Base-by-base conservation (phyloP, 2,329 filamentous ascomycete species). In the Hypoxylon sp. region DNA sequence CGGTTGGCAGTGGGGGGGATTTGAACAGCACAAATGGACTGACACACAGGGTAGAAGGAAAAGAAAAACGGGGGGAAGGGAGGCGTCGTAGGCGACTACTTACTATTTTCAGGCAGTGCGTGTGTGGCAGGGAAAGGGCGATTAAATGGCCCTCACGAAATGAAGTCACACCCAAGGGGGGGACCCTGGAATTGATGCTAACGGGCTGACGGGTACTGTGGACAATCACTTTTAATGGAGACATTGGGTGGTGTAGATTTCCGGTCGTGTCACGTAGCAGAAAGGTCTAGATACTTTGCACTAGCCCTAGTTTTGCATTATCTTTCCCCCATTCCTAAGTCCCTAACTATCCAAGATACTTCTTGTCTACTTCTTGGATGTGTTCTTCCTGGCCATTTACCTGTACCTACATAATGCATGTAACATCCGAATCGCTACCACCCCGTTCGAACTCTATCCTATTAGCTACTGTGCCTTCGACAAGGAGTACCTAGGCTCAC, bases 101-200 rank as follows among this genome's bases (percentile, higher is more conserved):
- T 61, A 38, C 43, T 44, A 48, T 55, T 55, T 57, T 55, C 51
- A 48, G 51, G 43, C 47, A 30, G 43, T 51, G 50, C 27, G 41
- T 46, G 41, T 46, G 51, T 55, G 51, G 57, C 49, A 41, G 51
- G 47, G 53, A 47, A 46, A 49, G 36, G 55, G 27, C 42, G 43
- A 60, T 58, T 54, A 53, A 60, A 60, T 60, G 52, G 60, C 43
- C 48, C 57, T 63, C 57, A 41, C 35, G 51, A 58, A 55, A 58
- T 58, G 55, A 58, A 58, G 55, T 58, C 55, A 58, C 55, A 58
- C 55, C 36, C 51, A 52, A 42, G 55, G 50, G 46, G 27, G 34
- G 27, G 37, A 32, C 47, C 34, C 47, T 54, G 45, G 32, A 43
- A 41, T 45, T 45, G 49, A 55, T 29, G 43, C 29, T 49, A 40